Evolutionary conservation across 106 monocot species (phyloP).

Genomic region (Gastrodia elata): DNA sequence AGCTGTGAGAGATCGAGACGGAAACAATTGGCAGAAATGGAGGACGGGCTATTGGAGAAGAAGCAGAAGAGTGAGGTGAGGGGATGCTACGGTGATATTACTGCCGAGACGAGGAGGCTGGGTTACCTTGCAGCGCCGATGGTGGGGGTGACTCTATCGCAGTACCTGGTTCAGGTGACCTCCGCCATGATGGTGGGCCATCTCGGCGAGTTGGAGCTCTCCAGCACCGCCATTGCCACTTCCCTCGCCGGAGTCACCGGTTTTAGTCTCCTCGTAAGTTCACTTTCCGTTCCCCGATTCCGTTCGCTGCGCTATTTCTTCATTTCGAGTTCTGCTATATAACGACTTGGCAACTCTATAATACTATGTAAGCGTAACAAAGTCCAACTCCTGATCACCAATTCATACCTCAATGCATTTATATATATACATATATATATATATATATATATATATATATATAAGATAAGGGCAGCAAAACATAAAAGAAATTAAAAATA

Average conservation of each 20-base stretch:
- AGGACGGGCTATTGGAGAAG: conserved; percentile 11
- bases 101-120: conserved; percentile 23
- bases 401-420: no score
- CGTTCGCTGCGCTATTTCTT: no score
- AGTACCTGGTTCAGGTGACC: conserved; percentile 35
- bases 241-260: conserved; percentile 45
- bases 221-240: conserved; percentile 44
- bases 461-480: no score
- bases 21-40: not conserved
- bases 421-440: no score
- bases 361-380: no score
- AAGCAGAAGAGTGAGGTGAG: conserved; percentile 5
- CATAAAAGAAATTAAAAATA: no score
- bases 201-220: conserved; percentile 41
- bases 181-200: conserved; percentile 61
- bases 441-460: no score
- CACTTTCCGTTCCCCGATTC: no score
- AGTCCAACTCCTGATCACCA: no score
- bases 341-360: no score
- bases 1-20: no score
- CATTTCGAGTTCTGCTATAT: no score
- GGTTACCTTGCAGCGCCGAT: conserved; percentile 35
- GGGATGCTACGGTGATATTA: conserved; percentile 1
- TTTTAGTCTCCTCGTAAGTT: conserved; percentile 47
- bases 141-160: conserved; percentile 32